These are phyloP conservation scores for Jamesozyma gamospora DNA, from an alignment of 805 yeast species.

Conservation along the genomic window DNA sequence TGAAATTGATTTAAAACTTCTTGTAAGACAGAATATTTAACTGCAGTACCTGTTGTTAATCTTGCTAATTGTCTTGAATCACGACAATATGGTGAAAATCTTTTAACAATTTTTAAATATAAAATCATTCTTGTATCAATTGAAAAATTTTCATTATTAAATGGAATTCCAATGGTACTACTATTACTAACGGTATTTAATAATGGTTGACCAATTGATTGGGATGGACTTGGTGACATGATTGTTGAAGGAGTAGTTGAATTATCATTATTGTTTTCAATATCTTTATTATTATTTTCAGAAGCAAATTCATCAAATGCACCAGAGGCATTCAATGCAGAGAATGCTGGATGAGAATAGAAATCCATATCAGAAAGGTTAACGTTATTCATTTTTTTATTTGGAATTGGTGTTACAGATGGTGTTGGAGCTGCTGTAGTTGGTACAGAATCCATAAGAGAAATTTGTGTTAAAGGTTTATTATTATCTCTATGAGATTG, in stretches of 20 bases:
- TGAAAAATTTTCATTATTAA: neutral
- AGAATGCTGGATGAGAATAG: conserved; percentile 30
- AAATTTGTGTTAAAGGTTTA: conserved; percentile 3
- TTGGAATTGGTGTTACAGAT: conserved; percentile 8
- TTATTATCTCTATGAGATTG: conserved; percentile 15
- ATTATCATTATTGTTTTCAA: neutral
- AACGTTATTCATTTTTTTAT: conserved; percentile 3
- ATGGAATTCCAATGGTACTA: neutral
- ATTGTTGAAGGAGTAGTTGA: conserved; percentile 7
- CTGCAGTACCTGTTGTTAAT: conserved; percentile 36
- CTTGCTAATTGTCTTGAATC: conserved; percentile 39
- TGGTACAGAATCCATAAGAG: conserved; percentile 2
- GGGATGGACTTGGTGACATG: conserved; percentile 9
- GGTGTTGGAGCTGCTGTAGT: conserved; percentile 8
- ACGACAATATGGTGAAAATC: conserved; percentile 39
- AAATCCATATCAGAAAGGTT: conserved; percentile 14
- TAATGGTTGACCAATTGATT: conserved; percentile 1
- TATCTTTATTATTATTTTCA: neutral
- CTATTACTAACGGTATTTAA: conserved; percentile 10
- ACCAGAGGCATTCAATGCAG: conserved; percentile 32
- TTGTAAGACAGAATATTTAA: conserved; percentile 34
- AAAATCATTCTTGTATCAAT: conserved; percentile 39
- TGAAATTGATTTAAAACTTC: conserved; percentile 32
- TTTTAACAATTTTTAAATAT: conserved; percentile 45
- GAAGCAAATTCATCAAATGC: conserved; percentile 28